Percentiles rank a stretch among this genome's conserved stretches.
Evolutionary conservation across 139 green algal species (phyloP).

Genomic region (Chlorella sorokiniana): DNA sequence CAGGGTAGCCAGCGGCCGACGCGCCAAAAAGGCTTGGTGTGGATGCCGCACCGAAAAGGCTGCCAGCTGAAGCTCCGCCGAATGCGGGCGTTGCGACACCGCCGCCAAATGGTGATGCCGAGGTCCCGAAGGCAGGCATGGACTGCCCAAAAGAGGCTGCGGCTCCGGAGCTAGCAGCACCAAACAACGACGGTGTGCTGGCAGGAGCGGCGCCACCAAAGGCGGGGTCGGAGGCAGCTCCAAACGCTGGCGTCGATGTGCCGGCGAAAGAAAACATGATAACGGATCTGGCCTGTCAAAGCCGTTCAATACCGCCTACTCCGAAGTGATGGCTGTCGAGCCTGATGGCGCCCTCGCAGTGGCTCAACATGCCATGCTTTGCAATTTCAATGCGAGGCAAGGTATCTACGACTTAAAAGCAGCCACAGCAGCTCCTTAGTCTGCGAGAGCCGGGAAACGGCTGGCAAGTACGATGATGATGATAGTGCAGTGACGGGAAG

Average conservation of each 20-base stretch:
- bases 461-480: too few relatives aligned
- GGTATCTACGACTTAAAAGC: too few relatives aligned
- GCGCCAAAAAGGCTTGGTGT: slow-evolving; percentile 34
- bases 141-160: neutral
- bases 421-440: too few relatives aligned
- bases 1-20: neutral
- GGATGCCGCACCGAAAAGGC: neutral
- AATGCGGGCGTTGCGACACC: slow-evolving; percentile 19
- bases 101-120: neutral
- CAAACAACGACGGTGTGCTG: slow-evolving; percentile 16
- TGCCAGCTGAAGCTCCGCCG: slow-evolving; percentile 15
- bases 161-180: neutral
- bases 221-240: neutral
- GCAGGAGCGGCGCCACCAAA: slow-evolving; percentile 22
- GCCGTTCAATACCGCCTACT: too few relatives aligned
- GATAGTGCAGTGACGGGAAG: too few relatives aligned
- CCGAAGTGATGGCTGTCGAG: too few relatives aligned
- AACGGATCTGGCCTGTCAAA: too few relatives aligned
- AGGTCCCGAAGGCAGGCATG: slow-evolving; percentile 11
- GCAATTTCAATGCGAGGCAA: too few relatives aligned
- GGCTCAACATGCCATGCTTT: too few relatives aligned
- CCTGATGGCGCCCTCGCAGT: too few relatives aligned
- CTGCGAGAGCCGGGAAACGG: too few relatives aligned
- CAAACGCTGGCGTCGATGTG: slow-evolving; percentile 34
- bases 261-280: too few relatives aligned